A percentile compares a stretch with the other conserved stretches of the same genome.
Conservation (phyloP, 805 yeast genomes). For the Barnettozyma sp. region DNA sequence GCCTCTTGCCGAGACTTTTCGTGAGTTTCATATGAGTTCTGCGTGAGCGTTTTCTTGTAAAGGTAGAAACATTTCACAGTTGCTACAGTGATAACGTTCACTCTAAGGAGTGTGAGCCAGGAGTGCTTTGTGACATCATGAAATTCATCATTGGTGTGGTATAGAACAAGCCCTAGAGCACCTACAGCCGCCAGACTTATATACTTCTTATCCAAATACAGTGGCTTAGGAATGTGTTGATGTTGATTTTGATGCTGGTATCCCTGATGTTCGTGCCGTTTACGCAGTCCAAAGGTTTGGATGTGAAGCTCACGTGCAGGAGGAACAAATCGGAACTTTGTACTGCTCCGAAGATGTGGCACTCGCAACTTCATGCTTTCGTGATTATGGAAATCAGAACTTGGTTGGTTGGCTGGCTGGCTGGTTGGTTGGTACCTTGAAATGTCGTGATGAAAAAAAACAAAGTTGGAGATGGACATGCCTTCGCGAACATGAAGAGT, state of each 20-base stretch:
- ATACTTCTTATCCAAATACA: background rate
- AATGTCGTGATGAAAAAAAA: too few species aligned
- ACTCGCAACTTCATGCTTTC: too few species aligned
- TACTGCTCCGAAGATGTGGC: too few species aligned
- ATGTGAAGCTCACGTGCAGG: too few species aligned
- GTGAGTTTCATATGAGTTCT: conserved; percentile 36
- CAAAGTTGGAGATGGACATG: too few species aligned
- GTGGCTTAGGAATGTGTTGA: background rate
- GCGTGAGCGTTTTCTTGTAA: conserved; percentile 52
- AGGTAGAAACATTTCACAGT: conserved; percentile 65
- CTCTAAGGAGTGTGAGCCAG: conserved; percentile 47
- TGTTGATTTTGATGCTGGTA: background rate
- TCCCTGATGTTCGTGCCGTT: too few species aligned
- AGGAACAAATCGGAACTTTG: too few species aligned
- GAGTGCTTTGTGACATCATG: conserved; percentile 53
- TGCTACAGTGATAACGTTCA: conserved; percentile 60
- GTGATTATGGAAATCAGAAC: too few species aligned
- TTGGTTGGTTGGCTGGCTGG: too few species aligned
- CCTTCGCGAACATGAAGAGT: too few species aligned
- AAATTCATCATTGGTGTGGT: conserved; percentile 11
- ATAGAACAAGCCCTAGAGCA: conserved; percentile 3
- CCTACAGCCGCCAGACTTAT: conserved; percentile 2
- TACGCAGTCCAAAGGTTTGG: too few species aligned
- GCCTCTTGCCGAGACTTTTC: conserved; percentile 38
- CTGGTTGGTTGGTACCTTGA: too few species aligned